Evolutionary conservation across 2,329 filamentous ascomycete genomes (phyloP), one percentile per base, ranked within the genome.

Genomic region (Sporothrix sp.): DNA sequence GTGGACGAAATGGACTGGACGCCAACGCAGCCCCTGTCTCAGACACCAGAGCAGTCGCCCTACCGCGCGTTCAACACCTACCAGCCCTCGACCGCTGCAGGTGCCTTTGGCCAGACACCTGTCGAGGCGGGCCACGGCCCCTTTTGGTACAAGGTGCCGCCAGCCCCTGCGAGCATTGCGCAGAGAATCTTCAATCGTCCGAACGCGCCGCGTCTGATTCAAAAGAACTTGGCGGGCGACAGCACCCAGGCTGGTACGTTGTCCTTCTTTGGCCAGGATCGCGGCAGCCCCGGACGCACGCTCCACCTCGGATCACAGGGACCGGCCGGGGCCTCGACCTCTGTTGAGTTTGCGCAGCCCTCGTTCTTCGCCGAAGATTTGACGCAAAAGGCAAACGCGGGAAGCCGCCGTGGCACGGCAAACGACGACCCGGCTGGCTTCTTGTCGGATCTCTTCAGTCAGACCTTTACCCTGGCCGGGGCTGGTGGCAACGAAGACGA

Each of bases 1-100:
- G 69, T 68, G 1, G 77, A 84, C 35, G 75, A 76, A 50, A 89
- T 90, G 85, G 85, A 89, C 60, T 87, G 84, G 80, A 77, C 81
- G 2, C 82, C 82, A 1, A 79, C 79, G 9, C 32, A 46, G 37
- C 40, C 54, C 48, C 71, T 72, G 14, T 66, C 70, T 42, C 67
- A 44, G 25, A 14, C n/a, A 11, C n/a, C 50, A 3, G 27, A 77
- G 0, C 68, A 70, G 50, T 73, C 74, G n/a, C 68, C 70, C 44
- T 67, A 80, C 53, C 74, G 76, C 48, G 76, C 75, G 8, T 81
- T 81, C 60, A 72, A 69, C 53, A 65, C 72, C 39, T 63, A 68
- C 40, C 63, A 70, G 32, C 58, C 68, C 14, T 63, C 62, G 48
- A 58, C 65, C 52, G 66, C 68, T 39, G 67, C 70, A 38, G 59